Evolutionary conservation across 75 land plant species (phyloP).

Genomic region (Sequoiadendron giganteum): DNA sequence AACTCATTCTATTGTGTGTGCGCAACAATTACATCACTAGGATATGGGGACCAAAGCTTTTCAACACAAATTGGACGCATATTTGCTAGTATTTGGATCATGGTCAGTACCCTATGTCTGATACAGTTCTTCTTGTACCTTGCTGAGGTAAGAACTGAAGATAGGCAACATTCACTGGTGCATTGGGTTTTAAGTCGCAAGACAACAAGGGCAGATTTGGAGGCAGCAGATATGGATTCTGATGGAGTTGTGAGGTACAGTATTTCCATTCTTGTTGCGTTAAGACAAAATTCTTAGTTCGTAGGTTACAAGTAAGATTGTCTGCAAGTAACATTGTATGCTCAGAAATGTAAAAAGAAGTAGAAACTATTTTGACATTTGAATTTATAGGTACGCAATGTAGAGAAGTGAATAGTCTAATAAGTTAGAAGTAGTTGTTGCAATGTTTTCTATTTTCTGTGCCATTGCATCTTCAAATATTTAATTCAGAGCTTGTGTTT

Average conservation of each 20-base stretch:
- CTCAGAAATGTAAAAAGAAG: neutral
- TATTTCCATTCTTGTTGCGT: neutral
- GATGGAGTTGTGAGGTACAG: conserved; percentile 73
- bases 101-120: conserved; percentile 65
- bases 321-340: neutral
- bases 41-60: conserved; percentile 91
- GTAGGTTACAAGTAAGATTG: neutral
- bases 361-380: neutral
- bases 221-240: conserved; percentile 87
- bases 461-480: neutral
- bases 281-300: neutral
- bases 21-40: conserved; percentile 86
- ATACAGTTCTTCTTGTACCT: conserved; percentile 79
- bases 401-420: neutral
- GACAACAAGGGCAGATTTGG: conserved; percentile 63
- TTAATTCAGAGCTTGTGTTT: neutral
- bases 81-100: conserved; percentile 88
- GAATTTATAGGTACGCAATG: neutral
- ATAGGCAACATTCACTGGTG: conserved; percentile 41
- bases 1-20: conserved; percentile 93
- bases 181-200: conserved; percentile 72
- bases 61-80: conserved; percentile 57
- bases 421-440: neutral
- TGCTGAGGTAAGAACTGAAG: conserved; percentile 65
- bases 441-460: neutral